Conservation (phyloP, 176 grass and related monocot species). For the Avena eriantha region DNA sequence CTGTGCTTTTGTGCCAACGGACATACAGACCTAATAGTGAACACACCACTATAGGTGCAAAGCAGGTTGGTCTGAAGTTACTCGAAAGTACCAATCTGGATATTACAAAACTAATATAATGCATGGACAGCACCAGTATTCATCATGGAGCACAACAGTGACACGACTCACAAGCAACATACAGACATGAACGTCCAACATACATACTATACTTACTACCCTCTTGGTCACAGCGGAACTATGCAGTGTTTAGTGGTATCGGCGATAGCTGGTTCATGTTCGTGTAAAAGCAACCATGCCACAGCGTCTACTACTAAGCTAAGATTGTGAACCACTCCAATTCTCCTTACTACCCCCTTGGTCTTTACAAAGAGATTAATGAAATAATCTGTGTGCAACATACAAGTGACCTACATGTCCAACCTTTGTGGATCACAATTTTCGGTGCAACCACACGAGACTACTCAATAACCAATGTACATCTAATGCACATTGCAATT, state of each 20-base stretch:
- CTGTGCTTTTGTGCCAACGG: background rate
- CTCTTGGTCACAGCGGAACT: no score
- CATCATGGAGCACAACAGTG: background rate
- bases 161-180: background rate
- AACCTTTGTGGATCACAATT: background rate
- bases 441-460: background rate
- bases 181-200: background rate
- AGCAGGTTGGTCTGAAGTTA: slow-evolving; percentile 1
- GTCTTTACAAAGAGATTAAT: background rate
- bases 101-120: background rate
- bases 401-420: background rate
- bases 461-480: slow-evolving; percentile 5
- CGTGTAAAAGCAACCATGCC: slow-evolving; percentile 1
- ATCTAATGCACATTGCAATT: background rate
- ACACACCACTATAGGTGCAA: background rate
- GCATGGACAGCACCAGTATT: background rate
- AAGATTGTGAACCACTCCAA: background rate
- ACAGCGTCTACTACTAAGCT: background rate
- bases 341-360: background rate
- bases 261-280: background rate
- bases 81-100: background rate
- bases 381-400: background rate
- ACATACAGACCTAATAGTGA: background rate
- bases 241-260: background rate
- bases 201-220: no score